Percentiles rank a stretch among this genome's conserved stretches.
Evolutionary conservation across 2,329 filamentous ascomycete species (phyloP).

Genomic region (Tolypocladium ophioglossoides): DNA sequence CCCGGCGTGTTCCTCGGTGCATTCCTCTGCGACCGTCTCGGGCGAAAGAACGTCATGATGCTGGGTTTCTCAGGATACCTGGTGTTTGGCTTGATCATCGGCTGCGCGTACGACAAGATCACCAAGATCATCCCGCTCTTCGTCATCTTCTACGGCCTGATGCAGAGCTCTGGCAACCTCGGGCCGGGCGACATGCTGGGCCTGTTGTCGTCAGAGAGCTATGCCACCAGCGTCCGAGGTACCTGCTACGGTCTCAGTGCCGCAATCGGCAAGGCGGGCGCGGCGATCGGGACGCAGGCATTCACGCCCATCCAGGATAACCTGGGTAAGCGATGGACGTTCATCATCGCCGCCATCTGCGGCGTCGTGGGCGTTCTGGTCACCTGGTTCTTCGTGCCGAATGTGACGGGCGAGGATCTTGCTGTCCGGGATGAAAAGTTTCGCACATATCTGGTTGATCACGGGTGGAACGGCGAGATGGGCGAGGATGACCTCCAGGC

Average conservation of each 20-base stretch:
- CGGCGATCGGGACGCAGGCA: conserved; percentile 38
- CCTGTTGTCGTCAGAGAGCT: conserved; percentile 37
- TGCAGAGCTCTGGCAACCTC: conserved; percentile 37
- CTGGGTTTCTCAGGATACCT: conserved; percentile 38
- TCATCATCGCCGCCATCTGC: conserved; percentile 40
- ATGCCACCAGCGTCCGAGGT: conserved; percentile 40
- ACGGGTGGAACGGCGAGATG: conserved; percentile 38
- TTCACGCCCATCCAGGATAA: conserved; percentile 35
- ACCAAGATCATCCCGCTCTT: conserved; percentile 38
- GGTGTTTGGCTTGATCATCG: conserved; percentile 40
- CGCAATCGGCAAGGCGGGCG: conserved; percentile 39
- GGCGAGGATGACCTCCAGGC: conserved; percentile 12
- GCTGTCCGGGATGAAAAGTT: conserved; percentile 31
- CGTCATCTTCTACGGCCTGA: conserved; percentile 39
- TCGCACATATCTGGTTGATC: conserved; percentile 27
- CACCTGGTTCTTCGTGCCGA: conserved; percentile 35
- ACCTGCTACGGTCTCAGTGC: conserved; percentile 40
- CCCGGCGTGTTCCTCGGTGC: conserved; percentile 40
- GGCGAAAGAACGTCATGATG: conserved; percentile 39
- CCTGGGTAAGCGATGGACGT: conserved; percentile 38
- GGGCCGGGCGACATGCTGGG: conserved; percentile 41
- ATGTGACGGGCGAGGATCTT: conserved; percentile 34
- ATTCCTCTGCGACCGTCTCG: conserved; percentile 33
- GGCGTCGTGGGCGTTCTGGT: conserved; percentile 35
- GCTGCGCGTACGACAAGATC: conserved; percentile 34